These are phyloP conservation scores for Prunus mongolica DNA, from an alignment of 306 rosid species.

Conservation along the genomic window DNA sequence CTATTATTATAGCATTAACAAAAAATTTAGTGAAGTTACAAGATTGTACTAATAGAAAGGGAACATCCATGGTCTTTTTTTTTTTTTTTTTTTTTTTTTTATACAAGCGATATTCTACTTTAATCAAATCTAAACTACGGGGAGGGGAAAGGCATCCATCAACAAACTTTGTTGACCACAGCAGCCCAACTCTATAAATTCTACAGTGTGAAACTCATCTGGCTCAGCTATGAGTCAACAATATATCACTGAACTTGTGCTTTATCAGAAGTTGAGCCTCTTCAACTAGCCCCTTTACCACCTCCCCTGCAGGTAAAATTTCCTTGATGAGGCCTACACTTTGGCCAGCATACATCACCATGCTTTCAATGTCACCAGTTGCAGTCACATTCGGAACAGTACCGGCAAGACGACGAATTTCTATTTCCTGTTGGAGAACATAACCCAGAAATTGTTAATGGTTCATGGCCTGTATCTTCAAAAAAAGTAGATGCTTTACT, in stretches of 20 bases:
- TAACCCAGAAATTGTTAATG: neutral
- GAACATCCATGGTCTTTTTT: too few species aligned
- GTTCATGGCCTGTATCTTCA: neutral
- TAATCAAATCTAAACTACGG: too few species aligned
- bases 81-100: too few species aligned
- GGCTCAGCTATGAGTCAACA: neutral
- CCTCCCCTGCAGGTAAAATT: constrained; percentile 66
- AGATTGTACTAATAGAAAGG: too few species aligned
- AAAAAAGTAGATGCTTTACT: neutral
- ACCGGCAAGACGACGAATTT: constrained; percentile 52
- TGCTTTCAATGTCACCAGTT: constrained; percentile 73
- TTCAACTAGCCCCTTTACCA: constrained; percentile 61
- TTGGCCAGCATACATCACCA: constrained; percentile 84
- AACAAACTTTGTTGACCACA: neutral
- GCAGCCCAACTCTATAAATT: neutral
- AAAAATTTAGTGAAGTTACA: too few species aligned
- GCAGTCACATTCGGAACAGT: constrained; percentile 63
- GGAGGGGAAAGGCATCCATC: too few species aligned
- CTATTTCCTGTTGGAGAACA: constrained; percentile 45
- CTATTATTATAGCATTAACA: too few species aligned
- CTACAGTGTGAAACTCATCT: neutral
- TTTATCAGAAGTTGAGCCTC: constrained; percentile 62
- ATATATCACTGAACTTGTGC: constrained; percentile 25
- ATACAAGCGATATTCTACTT: too few species aligned
- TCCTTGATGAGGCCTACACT: constrained; percentile 72